phyloP scores from a whole-genome alignment of 768 basidiomycete genomes.

The Collybia mongolica region DNA sequence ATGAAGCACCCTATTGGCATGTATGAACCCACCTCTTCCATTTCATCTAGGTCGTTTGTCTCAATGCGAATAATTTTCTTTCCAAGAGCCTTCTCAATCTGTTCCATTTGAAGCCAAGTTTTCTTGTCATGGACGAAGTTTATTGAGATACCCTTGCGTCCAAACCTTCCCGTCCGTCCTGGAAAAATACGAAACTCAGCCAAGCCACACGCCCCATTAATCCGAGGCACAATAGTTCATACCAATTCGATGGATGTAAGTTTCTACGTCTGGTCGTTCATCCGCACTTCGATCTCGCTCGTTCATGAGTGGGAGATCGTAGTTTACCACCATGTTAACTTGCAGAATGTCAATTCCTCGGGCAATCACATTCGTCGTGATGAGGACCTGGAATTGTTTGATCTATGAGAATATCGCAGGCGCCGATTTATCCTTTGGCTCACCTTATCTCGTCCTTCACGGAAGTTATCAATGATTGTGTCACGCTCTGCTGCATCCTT shows the following conservation, averaged over 20 bases:
- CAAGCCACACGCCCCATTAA: too few relatives aligned
- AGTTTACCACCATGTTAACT: slow-evolving; percentile 99
- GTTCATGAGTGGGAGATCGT: slow-evolving; percentile 87
- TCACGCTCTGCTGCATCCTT: slow-evolving; percentile 92
- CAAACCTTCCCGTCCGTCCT: slow-evolving; percentile 98
- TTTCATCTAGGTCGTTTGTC: slow-evolving; percentile 87
- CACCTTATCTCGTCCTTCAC: slow-evolving; percentile 95
- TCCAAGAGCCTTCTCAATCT: slow-evolving; percentile 78
- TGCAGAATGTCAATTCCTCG: slow-evolving; percentile 98
- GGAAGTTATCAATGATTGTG: slow-evolving; percentile 89
- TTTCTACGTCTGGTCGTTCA: slow-evolving; percentile 84
- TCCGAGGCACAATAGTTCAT: slow-evolving; percentile 18
- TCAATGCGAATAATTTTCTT: slow-evolving; percentile 83
- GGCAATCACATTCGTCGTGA: slow-evolving; percentile 98
- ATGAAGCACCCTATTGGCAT: slow-evolving; percentile 1
- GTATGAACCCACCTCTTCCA: slow-evolving; percentile 75
- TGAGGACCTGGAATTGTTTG: slow-evolving; percentile 52
- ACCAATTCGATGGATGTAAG: slow-evolving; percentile 98
- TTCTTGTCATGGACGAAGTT: slow-evolving; percentile 93
- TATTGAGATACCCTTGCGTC: slow-evolving; percentile 94
- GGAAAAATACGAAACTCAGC: slow-evolving; percentile 1
- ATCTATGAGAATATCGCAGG: neutral
- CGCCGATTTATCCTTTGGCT: neutral
- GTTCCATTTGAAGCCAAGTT: slow-evolving; percentile 88
- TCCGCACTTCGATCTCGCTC: slow-evolving; percentile 58